phyloP scores from a whole-genome alignment of 257 asterid species.

The Prunella vulgaris region DNA sequence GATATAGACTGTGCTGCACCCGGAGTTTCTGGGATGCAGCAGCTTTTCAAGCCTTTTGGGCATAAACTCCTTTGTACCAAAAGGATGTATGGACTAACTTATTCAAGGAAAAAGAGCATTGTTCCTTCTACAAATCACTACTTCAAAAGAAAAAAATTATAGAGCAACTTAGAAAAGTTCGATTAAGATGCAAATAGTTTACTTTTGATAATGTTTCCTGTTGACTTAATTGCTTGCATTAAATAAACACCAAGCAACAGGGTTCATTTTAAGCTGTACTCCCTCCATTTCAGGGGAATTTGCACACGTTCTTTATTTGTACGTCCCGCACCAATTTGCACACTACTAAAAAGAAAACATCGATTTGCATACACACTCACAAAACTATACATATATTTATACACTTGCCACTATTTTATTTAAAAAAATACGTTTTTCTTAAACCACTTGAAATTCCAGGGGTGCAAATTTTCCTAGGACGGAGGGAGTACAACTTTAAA shows the following conservation, averaged over 20 bases:
- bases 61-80: background rate
- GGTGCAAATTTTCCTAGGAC: too few relatives aligned
- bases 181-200: background rate
- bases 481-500: background rate
- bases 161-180: background rate
- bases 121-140: background rate
- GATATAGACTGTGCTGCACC: slow-evolving; percentile 6
- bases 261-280: background rate
- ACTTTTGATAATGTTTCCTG: background rate
- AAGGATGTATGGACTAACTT: background rate
- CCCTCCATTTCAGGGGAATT: too few relatives aligned
- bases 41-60: background rate
- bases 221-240: background rate
- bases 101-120: slow-evolving; percentile 2
- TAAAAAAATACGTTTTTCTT: too few relatives aligned
- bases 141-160: background rate
- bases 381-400: too few relatives aligned
- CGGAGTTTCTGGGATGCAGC: background rate
- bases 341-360: too few relatives aligned
- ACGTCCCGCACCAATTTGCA: too few relatives aligned
- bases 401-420: too few relatives aligned
- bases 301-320: too few relatives aligned
- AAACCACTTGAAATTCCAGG: too few relatives aligned
- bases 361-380: too few relatives aligned
- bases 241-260: background rate